Base-by-base conservation (phyloP, 345 rosid species). In the Hypericum perforatum region DNA sequence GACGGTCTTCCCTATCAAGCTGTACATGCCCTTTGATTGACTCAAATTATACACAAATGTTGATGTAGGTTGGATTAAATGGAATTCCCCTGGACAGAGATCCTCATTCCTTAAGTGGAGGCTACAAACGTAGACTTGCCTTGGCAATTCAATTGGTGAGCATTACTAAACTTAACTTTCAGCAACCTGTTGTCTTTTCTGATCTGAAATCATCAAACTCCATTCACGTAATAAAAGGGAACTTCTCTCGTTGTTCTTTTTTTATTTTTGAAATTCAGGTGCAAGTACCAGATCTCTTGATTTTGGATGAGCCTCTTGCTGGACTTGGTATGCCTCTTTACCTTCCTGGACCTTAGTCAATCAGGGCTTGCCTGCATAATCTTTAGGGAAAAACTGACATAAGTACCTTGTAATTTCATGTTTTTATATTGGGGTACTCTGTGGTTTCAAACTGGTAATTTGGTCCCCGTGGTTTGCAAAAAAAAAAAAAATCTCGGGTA, bases 281-380 rank as follows among this genome's bases (percentile, higher is more conserved):
- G 38, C 82, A 82, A 66, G 84, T 83, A 41, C 98, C 96, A 53
- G 89, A 87, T 64, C 60, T 84, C 46, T 48, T 91, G 70, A 79
- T 91, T 69, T 60, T 87, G 80, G 98, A 91, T 56, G 96, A 91
- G 65, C 98, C 96, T 52, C 95, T 91, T 54, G 94, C 94, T 60
- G 98, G 98, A 65, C 94, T 87, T 63, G 98, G 95, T 87, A 85
- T 63, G 82, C 14, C 15, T 46, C 22, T 10, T 46, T 12, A 13
- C 12, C 43, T 32, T 62, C 61, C 39, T 53, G n/a, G 37, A 49
- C 74, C 42, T 16, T 47, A 39, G 41, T 7, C 9, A 46, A 8
- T 11, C 6, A 49, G 45, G 50, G 50, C 41, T 5, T 16, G 14
- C 57, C 12, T 54, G 41, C 22, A 10, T 47, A 42, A 15, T 37